Conservation (phyloP, 805 yeast genomes). For the Candida xiaguanensis region DNA sequence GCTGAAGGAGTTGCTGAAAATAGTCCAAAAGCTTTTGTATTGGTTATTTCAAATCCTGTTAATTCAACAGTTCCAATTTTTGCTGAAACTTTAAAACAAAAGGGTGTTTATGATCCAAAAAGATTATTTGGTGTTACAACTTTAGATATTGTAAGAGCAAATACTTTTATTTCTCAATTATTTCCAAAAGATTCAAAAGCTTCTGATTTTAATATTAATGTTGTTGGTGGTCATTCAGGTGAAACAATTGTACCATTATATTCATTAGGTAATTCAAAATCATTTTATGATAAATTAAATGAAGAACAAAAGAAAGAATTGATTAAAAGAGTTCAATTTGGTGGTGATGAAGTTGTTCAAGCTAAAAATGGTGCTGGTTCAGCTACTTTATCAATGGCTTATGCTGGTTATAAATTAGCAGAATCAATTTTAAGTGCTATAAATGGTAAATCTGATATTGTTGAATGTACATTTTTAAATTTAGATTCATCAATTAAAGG, state of each 20-base stretch:
- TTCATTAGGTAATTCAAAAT: conserved; percentile 40
- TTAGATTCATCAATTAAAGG: conserved; percentile 50
- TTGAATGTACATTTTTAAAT: conserved; percentile 51
- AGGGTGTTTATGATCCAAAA: conserved; percentile 65
- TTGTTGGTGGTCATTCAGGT: conserved; percentile 94
- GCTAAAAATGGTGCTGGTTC: conserved; percentile 84
- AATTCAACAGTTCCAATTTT: conserved; percentile 91
- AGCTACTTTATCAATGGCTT: conserved; percentile 84
- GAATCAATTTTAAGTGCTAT: conserved; percentile 60
- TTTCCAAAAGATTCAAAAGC: conserved; percentile 41
- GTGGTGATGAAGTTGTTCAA: conserved; percentile 86
- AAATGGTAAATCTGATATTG: conserved; percentile 28
- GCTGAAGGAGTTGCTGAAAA: conserved; percentile 70
- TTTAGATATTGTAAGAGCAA: conserved; percentile 83
- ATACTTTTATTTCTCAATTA: conserved; percentile 67
- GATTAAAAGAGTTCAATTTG: conserved; percentile 87
- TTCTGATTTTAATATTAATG: conserved; percentile 61
- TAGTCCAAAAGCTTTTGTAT: conserved; percentile 72
- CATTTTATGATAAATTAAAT: conserved; percentile 39
- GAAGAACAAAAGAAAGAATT: conserved; percentile 64
- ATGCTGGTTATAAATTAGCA: conserved; percentile 76
- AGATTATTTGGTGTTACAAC: conserved; percentile 86
- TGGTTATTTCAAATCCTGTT: conserved; percentile 90
- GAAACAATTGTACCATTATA: conserved; percentile 88
- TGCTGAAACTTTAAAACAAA: conserved; percentile 68